These are phyloP conservation scores for Capsicum baccatum DNA, from an alignment of 257 asterid species.

Conservation along the genomic window DNA sequence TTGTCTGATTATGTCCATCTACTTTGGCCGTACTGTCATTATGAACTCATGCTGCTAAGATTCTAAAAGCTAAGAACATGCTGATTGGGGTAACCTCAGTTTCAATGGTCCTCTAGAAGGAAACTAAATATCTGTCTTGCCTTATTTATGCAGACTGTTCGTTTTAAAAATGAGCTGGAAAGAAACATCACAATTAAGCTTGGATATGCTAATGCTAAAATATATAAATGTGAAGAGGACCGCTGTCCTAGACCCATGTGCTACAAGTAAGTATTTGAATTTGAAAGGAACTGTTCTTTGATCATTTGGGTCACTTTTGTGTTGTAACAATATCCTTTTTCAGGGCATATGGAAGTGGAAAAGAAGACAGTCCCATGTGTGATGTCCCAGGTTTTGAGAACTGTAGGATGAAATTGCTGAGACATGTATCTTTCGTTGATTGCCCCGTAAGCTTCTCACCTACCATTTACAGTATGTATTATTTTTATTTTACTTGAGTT, in stretches of 20 bases:
- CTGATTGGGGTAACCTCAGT: slow-evolving; percentile 1
- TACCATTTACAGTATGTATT: not conserved
- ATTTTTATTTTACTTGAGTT: not conserved
- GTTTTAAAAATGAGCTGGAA: slow-evolving; percentile 95
- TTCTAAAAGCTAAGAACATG: slow-evolving; percentile 11
- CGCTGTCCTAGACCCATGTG: slow-evolving; percentile 92
- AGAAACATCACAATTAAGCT: slow-evolving; percentile 98
- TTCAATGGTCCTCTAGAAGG: slow-evolving; percentile 10
- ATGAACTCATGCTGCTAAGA: not conserved
- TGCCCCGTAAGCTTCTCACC: slow-evolving; percentile 75
- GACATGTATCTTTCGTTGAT: slow-evolving; percentile 98
- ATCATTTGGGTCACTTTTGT: slow-evolving; percentile 25
- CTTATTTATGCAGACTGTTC: slow-evolving; percentile 74
- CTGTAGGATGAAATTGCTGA: slow-evolving; percentile 81
- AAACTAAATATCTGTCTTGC: not conserved
- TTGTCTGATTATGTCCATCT: not conserved
- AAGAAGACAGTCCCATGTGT: slow-evolving; percentile 94
- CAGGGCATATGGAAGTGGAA: slow-evolving; percentile 99
- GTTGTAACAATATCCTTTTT: slow-evolving; percentile 22
- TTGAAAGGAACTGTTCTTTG: slow-evolving; percentile 23
- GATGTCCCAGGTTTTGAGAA: slow-evolving; percentile 98
- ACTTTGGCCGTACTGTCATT: not conserved
- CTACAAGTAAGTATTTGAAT: slow-evolving; percentile 76
- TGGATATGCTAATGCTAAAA: slow-evolving; percentile 99
- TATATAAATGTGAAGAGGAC: slow-evolving; percentile 92